phyloP scores from a whole-genome alignment of 2,329 filamentous ascomycete species.

The Xylariales sp. region DNA sequence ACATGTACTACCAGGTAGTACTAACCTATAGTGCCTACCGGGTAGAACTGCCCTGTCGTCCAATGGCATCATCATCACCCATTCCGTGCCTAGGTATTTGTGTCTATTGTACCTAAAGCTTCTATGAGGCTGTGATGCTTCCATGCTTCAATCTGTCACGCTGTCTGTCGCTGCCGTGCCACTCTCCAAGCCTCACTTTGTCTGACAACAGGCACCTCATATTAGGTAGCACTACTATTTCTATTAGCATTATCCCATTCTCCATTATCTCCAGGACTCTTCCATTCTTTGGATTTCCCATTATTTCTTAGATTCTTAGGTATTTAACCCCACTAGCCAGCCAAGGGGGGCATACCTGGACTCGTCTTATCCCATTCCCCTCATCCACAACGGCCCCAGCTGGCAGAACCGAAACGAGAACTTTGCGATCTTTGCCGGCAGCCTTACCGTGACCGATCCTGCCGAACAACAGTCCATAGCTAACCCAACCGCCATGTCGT shows the following conservation, averaged over 20 bases:
- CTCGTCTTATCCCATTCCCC: not conserved
- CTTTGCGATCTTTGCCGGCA: not conserved
- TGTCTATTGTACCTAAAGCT: not conserved
- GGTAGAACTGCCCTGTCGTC: not conserved
- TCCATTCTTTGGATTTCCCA: not conserved
- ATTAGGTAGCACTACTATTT: not conserved
- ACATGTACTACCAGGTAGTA: too few species aligned
- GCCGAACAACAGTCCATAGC: not conserved
- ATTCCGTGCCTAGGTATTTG: not conserved
- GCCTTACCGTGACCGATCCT: not conserved
- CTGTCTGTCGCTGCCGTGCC: not conserved
- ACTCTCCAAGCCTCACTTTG: not conserved
- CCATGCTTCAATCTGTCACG: conserved; percentile 2
- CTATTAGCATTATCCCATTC: not conserved
- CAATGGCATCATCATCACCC: conserved; percentile 20
- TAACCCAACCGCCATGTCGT: conserved; percentile 55
- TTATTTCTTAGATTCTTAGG: not conserved
- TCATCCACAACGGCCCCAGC: not conserved
- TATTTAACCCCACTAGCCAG: not conserved
- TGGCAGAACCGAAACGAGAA: not conserved
- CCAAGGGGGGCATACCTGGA: not conserved
- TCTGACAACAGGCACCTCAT: not conserved
- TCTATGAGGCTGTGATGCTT: conserved; percentile 19
- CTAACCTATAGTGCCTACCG: not conserved
- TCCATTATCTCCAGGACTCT: not conserved